These are phyloP conservation scores for Saccharomyces hybrid DNA, from an alignment of 1,139 yeast species.

Conservation along the genomic window DNA sequence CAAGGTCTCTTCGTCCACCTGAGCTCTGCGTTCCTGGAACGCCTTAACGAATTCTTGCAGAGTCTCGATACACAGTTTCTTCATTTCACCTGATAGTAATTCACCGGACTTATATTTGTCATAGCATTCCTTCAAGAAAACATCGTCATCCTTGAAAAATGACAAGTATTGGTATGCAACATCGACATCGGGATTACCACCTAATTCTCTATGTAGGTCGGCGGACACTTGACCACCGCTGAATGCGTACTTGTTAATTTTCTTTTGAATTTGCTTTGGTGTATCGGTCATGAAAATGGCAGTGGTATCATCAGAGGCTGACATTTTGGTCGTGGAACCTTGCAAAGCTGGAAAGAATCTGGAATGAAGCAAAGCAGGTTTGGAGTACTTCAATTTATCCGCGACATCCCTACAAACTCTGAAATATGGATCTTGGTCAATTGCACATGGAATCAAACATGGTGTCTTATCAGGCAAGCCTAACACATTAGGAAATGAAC, in stretches of 20 bases:
- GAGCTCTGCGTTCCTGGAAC: slow-evolving; percentile 72
- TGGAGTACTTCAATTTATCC: slow-evolving; percentile 77
- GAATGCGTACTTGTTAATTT: slow-evolving; percentile 93
- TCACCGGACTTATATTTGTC: slow-evolving; percentile 72
- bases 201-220: slow-evolving; percentile 82
- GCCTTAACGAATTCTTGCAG: slow-evolving; percentile 69
- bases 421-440: slow-evolving; percentile 98
- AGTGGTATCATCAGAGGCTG: slow-evolving; percentile 78
- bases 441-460: slow-evolving; percentile 96
- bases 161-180: slow-evolving; percentile 90
- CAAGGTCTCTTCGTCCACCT: slow-evolving; percentile 59
- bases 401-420: slow-evolving; percentile 98
- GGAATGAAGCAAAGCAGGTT: slow-evolving; percentile 89
- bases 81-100: slow-evolving; percentile 86
- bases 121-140: slow-evolving; percentile 53
- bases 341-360: slow-evolving; percentile 97
- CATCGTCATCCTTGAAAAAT: slow-evolving; percentile 86
- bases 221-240: slow-evolving; percentile 86
- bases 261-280: slow-evolving; percentile 82
- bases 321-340: slow-evolving; percentile 95
- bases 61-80: slow-evolving; percentile 73
- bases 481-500: slow-evolving; percentile 89
- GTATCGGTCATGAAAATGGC: slow-evolving; percentile 95
- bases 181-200: slow-evolving; percentile 94
- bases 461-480: slow-evolving; percentile 84